Conservation (phyloP, 352 stramenopile genomes). For the Pythium periplocum region DNA sequence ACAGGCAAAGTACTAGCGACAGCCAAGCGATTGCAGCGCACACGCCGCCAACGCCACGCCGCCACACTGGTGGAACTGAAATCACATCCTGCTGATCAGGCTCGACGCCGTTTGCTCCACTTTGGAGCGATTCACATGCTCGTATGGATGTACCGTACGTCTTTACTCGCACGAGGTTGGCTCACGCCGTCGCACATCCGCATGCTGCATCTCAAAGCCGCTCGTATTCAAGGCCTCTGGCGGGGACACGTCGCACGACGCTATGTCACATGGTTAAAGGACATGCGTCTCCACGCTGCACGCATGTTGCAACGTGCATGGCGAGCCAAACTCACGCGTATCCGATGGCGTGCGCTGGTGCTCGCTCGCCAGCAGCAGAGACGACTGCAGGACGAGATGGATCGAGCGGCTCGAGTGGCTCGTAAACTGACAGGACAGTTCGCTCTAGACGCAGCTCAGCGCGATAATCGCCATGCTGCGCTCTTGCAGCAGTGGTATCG, state of each 20-base stretch:
- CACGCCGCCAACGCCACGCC: conserved; percentile 28
- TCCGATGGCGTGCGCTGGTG: conserved; percentile 50
- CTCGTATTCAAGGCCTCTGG: conserved; percentile 49
- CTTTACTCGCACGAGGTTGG: conserved; percentile 50
- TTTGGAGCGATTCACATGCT: conserved; percentile 47
- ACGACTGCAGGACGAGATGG: conserved; percentile 47
- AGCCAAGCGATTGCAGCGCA: conserved; percentile 29
- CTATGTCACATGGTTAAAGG: neutral
- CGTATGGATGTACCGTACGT: conserved; percentile 38
- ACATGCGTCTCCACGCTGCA: conserved; percentile 10
- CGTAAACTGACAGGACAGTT: conserved; percentile 58
- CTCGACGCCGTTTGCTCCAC: conserved; percentile 36
- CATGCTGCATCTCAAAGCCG: conserved; percentile 35
- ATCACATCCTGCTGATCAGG: neutral
- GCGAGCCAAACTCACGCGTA: conserved; percentile 49
- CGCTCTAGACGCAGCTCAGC: conserved; percentile 39
- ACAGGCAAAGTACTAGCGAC: conserved; percentile 43
- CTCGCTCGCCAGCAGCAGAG: conserved; percentile 32
- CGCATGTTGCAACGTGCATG: conserved; percentile 50
- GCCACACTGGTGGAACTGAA: conserved; percentile 19
- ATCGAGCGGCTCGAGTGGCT: conserved; percentile 51
- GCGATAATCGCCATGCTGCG: conserved; percentile 25
- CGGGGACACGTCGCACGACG: conserved; percentile 26
- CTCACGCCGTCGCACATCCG: conserved; percentile 41
- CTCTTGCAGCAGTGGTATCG: conserved; percentile 64